Base-by-base conservation (phyloP, 2,329 filamentous ascomycete species). In the Dissoconium aciculare region DNA sequence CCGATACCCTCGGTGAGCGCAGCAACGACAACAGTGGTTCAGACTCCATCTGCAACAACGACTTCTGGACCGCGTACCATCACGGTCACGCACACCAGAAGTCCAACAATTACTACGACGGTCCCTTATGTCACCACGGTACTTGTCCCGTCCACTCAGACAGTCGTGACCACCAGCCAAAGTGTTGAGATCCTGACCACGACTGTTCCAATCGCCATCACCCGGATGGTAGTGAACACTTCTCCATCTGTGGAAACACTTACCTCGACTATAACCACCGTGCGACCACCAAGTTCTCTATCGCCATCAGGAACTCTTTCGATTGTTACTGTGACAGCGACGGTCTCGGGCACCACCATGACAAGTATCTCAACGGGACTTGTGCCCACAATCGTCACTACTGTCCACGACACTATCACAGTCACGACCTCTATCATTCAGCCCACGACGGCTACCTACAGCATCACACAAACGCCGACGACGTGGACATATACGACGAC, bases 181-280 rank as follows among this genome's bases (percentile, higher is more conserved):
- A 9, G 13, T 15, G 4, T 14, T 19, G 15, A 8, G 29, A 3
- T 21, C 13, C 11, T 26, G n/a, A 21, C 16, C 6, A 13, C 24
- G 24, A 24, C 9, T 24, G 27, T 16, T 24, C 32, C 29, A 27
- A 30, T 34, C 29, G 26, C 29, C 21, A 5, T 11, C 11, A 26
- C 6, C 19, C 19, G 29, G 14, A 30, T n/a, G 26, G 29, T 27
- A 30, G 31, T 27, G 28, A 26, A 21, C 19, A 26, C 28, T 25
- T 24, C 17, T 14, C 3, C 15, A 5, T 13, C 14, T 11, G 15
- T 3, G 11, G 15, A 30, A 17, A n/a, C 27, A 15, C 15, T 30
- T 13, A 10, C 9, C 13, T 16, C 13, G 27, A n/a, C 12, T 11
- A 11, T 11, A 17, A n/a, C 19, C 8, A 23, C 19, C 8, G 19